These are phyloP conservation scores for Oldenlandia corymbosa DNA, from an alignment of 257 asterid species.

Conservation along the genomic window DNA sequence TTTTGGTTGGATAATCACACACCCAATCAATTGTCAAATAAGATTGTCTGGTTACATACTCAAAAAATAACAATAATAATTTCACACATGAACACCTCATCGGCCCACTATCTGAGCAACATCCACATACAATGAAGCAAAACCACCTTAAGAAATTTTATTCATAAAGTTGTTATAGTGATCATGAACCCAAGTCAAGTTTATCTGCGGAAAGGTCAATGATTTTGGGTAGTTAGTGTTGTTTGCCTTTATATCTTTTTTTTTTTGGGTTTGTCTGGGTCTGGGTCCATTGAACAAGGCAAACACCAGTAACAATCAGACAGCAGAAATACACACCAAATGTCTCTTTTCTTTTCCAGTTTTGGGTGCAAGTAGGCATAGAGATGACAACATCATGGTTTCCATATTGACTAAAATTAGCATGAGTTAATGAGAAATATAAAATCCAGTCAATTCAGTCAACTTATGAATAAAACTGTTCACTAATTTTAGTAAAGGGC, in stretches of 20 bases:
- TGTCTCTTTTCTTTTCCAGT: neutral
- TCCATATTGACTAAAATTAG: conserved; percentile 12
- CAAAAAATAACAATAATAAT: conserved; percentile 2
- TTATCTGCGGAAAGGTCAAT: conserved; percentile 13
- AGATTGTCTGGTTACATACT: neutral
- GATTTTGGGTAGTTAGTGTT: conserved; percentile 9
- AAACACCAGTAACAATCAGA: conserved; percentile 3
- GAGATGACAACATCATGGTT: neutral
- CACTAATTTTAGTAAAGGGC: neutral
- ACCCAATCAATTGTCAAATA: too few relatives aligned
- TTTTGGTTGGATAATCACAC: neutral
- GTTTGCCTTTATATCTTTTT: neutral
- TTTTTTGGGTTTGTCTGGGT: conserved; percentile 8
- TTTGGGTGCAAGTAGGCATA: conserved; percentile 8
- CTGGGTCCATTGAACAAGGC: neutral
- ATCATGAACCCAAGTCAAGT: conserved; percentile 18
- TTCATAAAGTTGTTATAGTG: too few relatives aligned
- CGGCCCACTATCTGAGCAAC: conserved; percentile 2
- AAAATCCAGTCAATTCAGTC: neutral
- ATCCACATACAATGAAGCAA: neutral
- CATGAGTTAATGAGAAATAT: neutral
- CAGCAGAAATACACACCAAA: conserved; percentile 6
- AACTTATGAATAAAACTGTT: neutral
- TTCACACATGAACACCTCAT: neutral
- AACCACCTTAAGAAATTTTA: neutral